Conservation (phyloP, 495 filamentous ascomycete genomes). For the Rhypophila decipiens region DNA sequence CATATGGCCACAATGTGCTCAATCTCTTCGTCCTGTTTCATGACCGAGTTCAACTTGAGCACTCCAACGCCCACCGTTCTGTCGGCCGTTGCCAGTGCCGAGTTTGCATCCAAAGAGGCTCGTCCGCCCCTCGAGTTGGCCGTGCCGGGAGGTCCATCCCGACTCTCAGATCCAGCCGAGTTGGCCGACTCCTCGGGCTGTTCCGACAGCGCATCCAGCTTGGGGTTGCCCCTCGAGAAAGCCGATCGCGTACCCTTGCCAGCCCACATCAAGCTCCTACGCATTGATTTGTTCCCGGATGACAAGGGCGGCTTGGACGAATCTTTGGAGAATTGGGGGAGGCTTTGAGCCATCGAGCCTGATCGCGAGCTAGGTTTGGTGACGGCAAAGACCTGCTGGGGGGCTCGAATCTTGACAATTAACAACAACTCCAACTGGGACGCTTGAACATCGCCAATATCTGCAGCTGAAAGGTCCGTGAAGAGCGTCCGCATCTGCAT, state of each 20-base stretch:
- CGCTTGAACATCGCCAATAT: conserved; percentile 72
- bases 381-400: conserved; percentile 44
- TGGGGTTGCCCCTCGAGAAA: conserved; percentile 39
- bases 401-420: conserved; percentile 71
- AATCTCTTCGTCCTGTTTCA: conserved; percentile 67
- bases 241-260: conserved; percentile 44
- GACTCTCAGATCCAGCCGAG: conserved; percentile 27
- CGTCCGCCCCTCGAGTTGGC: conserved; percentile 44
- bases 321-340: conserved; percentile 32
- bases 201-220: conserved; percentile 45
- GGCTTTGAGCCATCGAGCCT: conserved; percentile 29
- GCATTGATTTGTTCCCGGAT: conserved; percentile 50
- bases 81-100: conserved; percentile 31
- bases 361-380: conserved; percentile 42
- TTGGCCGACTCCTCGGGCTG: conserved; percentile 34
- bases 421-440: conserved; percentile 67
- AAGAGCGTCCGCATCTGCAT: conserved; percentile 78
- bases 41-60: conserved; percentile 68
- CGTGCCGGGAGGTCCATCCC: conserved; percentile 49
- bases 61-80: conserved; percentile 76
- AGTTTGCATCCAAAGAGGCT: conserved; percentile 40
- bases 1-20: conserved; percentile 78
- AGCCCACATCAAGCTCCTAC: conserved; percentile 82
- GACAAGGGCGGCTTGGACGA: conserved; percentile 34
- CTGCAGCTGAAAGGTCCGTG: conserved; percentile 70